phyloP scores from a whole-genome alignment of 2,329 filamentous ascomycete species.

The Zymoseptoria pseudotritici region DNA sequence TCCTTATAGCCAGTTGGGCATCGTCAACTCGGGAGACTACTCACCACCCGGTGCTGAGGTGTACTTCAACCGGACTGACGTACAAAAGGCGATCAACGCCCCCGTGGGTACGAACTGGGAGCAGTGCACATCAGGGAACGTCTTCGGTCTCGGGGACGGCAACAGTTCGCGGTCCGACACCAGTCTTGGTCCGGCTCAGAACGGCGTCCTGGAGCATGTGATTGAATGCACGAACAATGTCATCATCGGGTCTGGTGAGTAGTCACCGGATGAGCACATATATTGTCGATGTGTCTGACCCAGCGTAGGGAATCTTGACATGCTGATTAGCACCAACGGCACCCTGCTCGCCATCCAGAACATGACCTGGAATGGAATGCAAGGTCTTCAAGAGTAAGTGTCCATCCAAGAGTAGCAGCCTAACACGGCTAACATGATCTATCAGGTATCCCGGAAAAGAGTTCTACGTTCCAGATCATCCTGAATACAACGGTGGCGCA shows the following conservation, averaged over 20 bases:
- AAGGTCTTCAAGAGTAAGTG: constrained; percentile 20
- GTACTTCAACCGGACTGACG: constrained; percentile 30
- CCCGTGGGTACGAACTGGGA: constrained; percentile 22
- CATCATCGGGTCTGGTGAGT: constrained; percentile 22
- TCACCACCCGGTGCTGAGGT: not conserved
- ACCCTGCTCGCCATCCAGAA: constrained; percentile 25
- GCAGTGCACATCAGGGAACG: constrained; percentile 16
- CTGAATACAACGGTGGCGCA: not conserved
- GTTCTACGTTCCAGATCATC: constrained; percentile 21
- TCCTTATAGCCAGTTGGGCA: constrained; percentile 15
- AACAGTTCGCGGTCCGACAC: constrained; percentile 9
- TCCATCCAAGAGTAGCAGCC: not conserved
- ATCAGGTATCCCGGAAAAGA: constrained; percentile 11
- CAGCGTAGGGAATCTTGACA: constrained; percentile 19
- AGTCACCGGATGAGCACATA: not conserved
- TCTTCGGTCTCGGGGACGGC: constrained; percentile 2
- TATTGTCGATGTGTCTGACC: not conserved
- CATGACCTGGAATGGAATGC: constrained; percentile 26
- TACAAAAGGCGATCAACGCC: constrained; percentile 29
- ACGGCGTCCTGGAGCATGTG: constrained; percentile 16
- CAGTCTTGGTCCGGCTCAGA: constrained; percentile 13
- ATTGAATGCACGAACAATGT: constrained; percentile 29
- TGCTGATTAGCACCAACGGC: constrained; percentile 23
- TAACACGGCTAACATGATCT: not conserved
- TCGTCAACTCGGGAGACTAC: not conserved